phyloP scores from a whole-genome alignment of 495 filamentous ascomycete genomes.

The Aspergillus panamensis region DNA sequence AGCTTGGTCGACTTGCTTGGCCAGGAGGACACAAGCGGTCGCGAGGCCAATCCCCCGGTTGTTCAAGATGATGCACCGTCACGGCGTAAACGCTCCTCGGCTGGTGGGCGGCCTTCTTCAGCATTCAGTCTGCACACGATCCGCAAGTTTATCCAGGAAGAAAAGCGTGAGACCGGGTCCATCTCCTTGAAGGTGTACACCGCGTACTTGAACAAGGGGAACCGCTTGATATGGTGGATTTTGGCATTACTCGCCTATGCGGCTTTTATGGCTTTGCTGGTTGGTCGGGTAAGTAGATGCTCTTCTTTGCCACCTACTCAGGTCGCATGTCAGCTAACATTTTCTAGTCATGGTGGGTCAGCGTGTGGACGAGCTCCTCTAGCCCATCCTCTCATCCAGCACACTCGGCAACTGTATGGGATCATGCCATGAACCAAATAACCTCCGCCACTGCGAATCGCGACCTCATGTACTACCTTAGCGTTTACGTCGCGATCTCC shows the following conservation, averaged over 20 bases:
- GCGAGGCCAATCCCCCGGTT: slow-evolving; percentile 24
- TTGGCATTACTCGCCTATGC: slow-evolving; percentile 51
- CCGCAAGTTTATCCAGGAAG: slow-evolving; percentile 68
- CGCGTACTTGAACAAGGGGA: slow-evolving; percentile 61
- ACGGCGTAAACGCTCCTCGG: slow-evolving; percentile 15
- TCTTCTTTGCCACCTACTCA: background rate
- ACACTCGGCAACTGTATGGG: background rate
- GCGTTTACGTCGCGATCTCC: slow-evolving; percentile 62
- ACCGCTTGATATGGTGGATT: slow-evolving; percentile 58
- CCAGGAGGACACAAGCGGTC: slow-evolving; percentile 44
- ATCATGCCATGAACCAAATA: slow-evolving; percentile 2
- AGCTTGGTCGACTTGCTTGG: slow-evolving; percentile 54
- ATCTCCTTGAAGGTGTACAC: slow-evolving; percentile 60
- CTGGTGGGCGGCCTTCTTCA: slow-evolving; percentile 9
- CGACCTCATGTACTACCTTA: slow-evolving; percentile 54
- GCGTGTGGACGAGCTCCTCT: slow-evolving; percentile 56
- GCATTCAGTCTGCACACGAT: slow-evolving; percentile 24
- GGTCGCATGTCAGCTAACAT: slow-evolving; percentile 2
- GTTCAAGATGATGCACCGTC: background rate
- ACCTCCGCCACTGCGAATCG: background rate
- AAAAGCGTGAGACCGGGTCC: slow-evolving; percentile 59
- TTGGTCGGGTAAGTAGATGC: slow-evolving; percentile 45
- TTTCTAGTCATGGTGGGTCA: slow-evolving; percentile 61
- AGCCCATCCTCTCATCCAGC: slow-evolving; percentile 6
- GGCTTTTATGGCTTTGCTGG: slow-evolving; percentile 44